These are phyloP conservation scores for Trametes versicolor DNA, from an alignment of 1,284 basidiomycete species.

Conservation along the genomic window DNA sequence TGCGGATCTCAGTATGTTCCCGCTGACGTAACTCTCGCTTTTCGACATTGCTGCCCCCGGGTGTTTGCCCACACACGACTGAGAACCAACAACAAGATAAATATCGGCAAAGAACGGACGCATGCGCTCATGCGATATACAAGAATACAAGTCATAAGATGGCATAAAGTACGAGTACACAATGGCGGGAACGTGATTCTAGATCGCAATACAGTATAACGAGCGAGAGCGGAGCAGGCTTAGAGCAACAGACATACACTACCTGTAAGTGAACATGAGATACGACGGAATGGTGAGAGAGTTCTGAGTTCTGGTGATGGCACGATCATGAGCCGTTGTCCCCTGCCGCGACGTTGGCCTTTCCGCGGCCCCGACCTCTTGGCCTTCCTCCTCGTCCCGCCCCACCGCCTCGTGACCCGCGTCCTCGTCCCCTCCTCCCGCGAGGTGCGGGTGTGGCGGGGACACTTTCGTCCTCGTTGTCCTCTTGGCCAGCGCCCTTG, in stretches of 20 bases:
- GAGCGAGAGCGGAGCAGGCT: conserved; percentile 31
- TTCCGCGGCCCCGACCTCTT: conserved; percentile 37
- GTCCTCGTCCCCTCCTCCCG: conserved; percentile 57
- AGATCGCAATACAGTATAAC: conserved; percentile 36
- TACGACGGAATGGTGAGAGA: conserved; percentile 19
- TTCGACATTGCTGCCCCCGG: neutral
- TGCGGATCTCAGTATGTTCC: conserved; percentile 15
- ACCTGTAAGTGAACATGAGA: conserved; percentile 28
- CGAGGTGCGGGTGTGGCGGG: conserved; percentile 40
- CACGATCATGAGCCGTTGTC: conserved; percentile 34
- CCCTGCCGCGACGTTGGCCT: conserved; percentile 29
- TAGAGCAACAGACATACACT: conserved; percentile 37
- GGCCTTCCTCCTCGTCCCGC: conserved; percentile 38
- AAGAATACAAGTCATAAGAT: conserved; percentile 33
- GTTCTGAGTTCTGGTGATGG: conserved; percentile 18
- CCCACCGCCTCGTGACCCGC: conserved; percentile 59
- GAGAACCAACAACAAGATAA: conserved; percentile 1
- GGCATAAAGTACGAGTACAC: conserved; percentile 37
- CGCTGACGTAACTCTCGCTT: neutral
- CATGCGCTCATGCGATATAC: conserved; percentile 25
- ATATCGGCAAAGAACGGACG: conserved; percentile 13
- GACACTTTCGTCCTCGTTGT: conserved; percentile 49
- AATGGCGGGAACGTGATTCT: conserved; percentile 17
- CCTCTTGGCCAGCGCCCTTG: conserved; percentile 36
- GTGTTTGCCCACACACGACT: neutral